Evolutionary conservation across 495 filamentous ascomycete species (phyloP).

Genomic region (Astrothelium subdiscretum): DNA sequence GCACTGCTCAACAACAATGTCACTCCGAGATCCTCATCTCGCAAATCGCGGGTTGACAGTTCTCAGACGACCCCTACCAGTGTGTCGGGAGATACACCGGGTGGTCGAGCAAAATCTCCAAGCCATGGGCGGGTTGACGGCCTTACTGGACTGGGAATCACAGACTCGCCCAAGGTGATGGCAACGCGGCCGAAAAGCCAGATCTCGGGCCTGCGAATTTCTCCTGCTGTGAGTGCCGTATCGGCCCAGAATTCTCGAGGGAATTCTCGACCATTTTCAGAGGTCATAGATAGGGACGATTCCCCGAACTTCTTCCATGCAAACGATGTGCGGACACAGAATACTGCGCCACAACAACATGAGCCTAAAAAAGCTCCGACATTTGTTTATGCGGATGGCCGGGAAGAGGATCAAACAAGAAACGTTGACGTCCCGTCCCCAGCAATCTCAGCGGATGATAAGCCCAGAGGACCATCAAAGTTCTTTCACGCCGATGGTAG

Average conservation of each 20-base stretch:
- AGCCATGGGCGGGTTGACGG: slow-evolving; percentile 10
- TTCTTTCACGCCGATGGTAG: slow-evolving; percentile 42
- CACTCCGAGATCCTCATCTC: slow-evolving; percentile 30
- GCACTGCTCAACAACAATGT: slow-evolving; percentile 26
- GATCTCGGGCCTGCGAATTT: slow-evolving; percentile 1
- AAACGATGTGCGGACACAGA: slow-evolving; percentile 19
- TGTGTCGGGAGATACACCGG: slow-evolving; percentile 14
- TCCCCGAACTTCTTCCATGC: slow-evolving; percentile 29
- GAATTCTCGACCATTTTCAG: background rate
- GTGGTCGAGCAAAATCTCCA: slow-evolving; percentile 10
- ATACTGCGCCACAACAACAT: slow-evolving; percentile 12
- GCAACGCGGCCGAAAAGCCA: slow-evolving; percentile 14
- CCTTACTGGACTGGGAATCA: background rate
- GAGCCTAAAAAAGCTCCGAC: slow-evolving; percentile 21
- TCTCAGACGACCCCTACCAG: slow-evolving; percentile 19
- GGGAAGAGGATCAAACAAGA: slow-evolving; percentile 12
- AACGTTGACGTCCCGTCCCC: slow-evolving; percentile 17
- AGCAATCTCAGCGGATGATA: slow-evolving; percentile 14
- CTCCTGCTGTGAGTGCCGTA: background rate
- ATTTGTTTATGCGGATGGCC: slow-evolving; percentile 31
- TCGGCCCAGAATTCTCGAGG: background rate
- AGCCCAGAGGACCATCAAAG: slow-evolving; percentile 14
- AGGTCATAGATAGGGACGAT: background rate
- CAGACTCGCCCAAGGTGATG: background rate
- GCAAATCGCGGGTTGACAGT: slow-evolving; percentile 27